Conservation (phyloP, 2,329 filamentous ascomycete genomes). For the Beauveria scarabaeidicola region DNA sequence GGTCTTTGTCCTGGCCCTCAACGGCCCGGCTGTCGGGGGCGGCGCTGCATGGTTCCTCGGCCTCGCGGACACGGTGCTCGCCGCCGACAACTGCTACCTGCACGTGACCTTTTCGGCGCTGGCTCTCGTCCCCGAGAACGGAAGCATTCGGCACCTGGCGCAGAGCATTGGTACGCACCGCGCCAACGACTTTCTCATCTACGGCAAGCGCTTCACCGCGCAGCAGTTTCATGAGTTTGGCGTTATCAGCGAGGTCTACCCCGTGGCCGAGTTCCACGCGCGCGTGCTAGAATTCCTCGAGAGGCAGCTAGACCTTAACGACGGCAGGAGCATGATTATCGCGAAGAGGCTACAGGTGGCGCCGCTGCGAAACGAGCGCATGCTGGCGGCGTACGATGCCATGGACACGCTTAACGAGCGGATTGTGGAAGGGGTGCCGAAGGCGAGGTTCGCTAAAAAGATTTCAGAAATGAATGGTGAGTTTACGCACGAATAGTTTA, state of each 20-base stretch:
- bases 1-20: conserved; percentile 7
- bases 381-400: conserved; percentile 4
- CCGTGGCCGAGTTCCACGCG: not conserved
- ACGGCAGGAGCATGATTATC: conserved; percentile 6
- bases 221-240: conserved; percentile 1
- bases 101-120: conserved; percentile 5
- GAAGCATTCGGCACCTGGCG: not conserved
- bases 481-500: too few species aligned
- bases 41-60: conserved; percentile 10
- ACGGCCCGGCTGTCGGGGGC: conserved; percentile 8
- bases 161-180: conserved; percentile 7
- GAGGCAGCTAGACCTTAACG: conserved; percentile 1
- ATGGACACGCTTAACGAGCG: conserved; percentile 1
- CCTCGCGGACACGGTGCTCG: conserved; percentile 4
- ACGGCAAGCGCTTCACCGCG: not conserved
- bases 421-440: not conserved
- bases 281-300: not conserved
- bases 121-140: conserved; percentile 8
- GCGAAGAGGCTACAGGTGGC: not conserved
- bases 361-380: not conserved
- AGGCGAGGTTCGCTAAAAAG: conserved; percentile 2
- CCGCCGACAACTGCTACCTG: not conserved
- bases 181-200: conserved; percentile 9
- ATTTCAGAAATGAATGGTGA: too few species aligned
- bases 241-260: not conserved